Percentiles rank a stretch among this genome's conserved stretches.
phyloP scores from a whole-genome alignment of 164 flowering plant species.

The Macadamia integrifolia region DNA sequence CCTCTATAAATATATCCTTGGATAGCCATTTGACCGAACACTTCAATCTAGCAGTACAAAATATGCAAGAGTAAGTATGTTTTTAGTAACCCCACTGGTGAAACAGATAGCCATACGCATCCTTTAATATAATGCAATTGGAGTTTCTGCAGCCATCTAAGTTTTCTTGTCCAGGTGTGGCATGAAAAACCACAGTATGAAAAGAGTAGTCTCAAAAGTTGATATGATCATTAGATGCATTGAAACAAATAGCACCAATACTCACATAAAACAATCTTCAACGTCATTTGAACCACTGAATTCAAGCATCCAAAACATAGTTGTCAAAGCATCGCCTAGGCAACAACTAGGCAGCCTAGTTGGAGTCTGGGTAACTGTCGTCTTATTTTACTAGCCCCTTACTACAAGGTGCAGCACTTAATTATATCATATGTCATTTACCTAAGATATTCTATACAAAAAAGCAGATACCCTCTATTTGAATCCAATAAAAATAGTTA shows the following conservation, averaged over 20 bases:
- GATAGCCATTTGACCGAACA: constrained; percentile 84
- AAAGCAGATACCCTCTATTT: too few relatives aligned
- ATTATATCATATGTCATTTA: too few relatives aligned
- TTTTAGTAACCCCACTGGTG: constrained; percentile 9
- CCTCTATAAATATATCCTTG: constrained; percentile 91
- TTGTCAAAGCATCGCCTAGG: too few relatives aligned
- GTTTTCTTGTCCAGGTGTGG: neutral
- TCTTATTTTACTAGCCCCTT: too few relatives aligned
- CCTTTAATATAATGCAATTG: neutral
- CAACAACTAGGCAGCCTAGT: too few relatives aligned
- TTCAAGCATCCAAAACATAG: too few relatives aligned
- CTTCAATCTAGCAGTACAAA: constrained; percentile 61
- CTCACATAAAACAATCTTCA: neutral
- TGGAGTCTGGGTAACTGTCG: too few relatives aligned
- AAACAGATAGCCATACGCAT: neutral
- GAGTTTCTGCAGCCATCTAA: neutral
- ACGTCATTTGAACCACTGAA: neutral
- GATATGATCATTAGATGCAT: neutral
- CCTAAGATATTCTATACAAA: too few relatives aligned
- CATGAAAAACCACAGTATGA: neutral
- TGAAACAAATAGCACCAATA: neutral
- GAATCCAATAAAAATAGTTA: too few relatives aligned
- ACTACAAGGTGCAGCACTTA: too few relatives aligned
- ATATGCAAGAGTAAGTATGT: constrained; percentile 2
- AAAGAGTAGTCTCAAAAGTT: neutral